Conservation (phyloP, 148 eudicot genomes). For the Amaranthus palmeri region DNA sequence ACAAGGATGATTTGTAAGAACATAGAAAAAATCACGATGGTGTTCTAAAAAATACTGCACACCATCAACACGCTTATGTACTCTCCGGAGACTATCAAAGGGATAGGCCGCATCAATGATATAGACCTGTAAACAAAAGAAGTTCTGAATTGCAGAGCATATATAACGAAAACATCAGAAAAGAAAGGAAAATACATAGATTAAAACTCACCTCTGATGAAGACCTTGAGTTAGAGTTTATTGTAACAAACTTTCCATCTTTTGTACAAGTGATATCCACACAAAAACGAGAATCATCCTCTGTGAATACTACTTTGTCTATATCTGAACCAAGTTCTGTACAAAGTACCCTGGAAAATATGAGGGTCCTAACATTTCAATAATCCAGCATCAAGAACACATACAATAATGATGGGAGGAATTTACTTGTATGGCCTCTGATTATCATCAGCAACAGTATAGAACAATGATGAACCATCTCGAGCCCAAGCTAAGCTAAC, state of each 20-base stretch:
- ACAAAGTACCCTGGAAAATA: conserved; percentile 55
- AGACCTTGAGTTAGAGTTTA: conserved; percentile 93
- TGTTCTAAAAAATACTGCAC: conserved; percentile 91
- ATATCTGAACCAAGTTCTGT: conserved; percentile 47
- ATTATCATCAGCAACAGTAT: conserved; percentile 69
- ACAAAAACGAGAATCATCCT: conserved; percentile 75
- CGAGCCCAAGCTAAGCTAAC: conserved; percentile 94
- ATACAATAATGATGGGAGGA: conserved; percentile 9
- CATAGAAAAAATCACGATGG: conserved; percentile 71
- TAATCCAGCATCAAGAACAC: conserved; percentile 16
- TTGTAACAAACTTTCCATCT: conserved; percentile 88
- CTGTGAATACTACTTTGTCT: conserved; percentile 52
- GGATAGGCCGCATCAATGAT: conserved; percentile 57
- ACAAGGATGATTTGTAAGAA: conserved; percentile 64
- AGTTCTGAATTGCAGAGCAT: background rate
- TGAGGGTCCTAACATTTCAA: conserved; percentile 21
- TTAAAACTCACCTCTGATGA: conserved; percentile 81
- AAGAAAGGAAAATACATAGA: conserved; percentile 24
- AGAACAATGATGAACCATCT: conserved; percentile 63
- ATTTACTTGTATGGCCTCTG: conserved; percentile 86
- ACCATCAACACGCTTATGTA: conserved; percentile 67
- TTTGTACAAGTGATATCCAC: conserved; percentile 90
- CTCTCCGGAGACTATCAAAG: conserved; percentile 46
- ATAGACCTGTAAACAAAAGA: conserved; percentile 57
- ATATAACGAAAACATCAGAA: background rate